These are phyloP conservation scores for Crithidia expoeki DNA, from an alignment of 208 protist genomes.

Conservation along the genomic window DNA sequence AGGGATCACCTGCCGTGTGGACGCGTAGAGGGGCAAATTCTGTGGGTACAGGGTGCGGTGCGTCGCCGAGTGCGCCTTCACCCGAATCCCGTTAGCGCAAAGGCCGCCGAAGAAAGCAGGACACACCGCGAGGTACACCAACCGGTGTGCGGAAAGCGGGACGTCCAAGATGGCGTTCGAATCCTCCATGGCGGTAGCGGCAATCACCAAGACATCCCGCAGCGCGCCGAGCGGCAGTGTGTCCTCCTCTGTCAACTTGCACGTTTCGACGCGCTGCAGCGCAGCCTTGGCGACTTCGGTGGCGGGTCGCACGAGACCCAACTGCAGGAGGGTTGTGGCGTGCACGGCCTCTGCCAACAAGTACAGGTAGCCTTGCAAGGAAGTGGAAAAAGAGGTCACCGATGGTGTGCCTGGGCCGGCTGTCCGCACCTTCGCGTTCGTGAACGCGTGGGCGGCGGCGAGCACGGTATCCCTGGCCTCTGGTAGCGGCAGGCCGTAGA, in stretches of 20 bases:
- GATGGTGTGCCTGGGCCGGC: not conserved
- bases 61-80: slow-evolving; percentile 30
- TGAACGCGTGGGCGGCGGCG: slow-evolving; percentile 21
- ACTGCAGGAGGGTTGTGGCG: slow-evolving; percentile 70
- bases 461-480: slow-evolving; percentile 44
- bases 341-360: slow-evolving; percentile 68
- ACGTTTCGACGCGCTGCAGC: slow-evolving; percentile 13
- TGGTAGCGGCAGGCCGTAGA: slow-evolving; percentile 64
- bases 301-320: slow-evolving; percentile 60
- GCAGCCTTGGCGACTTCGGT: slow-evolving; percentile 39
- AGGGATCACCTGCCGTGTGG: slow-evolving; percentile 62
- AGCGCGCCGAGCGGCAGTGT: slow-evolving; percentile 35
- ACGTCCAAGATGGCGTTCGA: slow-evolving; percentile 47
- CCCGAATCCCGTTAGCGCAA: slow-evolving; percentile 39
- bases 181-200: slow-evolving; percentile 71
- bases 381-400: not conserved
- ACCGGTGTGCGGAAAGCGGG: slow-evolving; percentile 50
- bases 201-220: slow-evolving; percentile 44
- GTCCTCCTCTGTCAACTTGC: slow-evolving; percentile 31
- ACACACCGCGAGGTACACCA: slow-evolving; percentile 64
- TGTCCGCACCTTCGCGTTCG: not conserved
- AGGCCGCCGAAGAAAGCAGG: slow-evolving; percentile 81
- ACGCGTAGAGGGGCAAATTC: slow-evolving; percentile 49
- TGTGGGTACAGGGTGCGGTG: slow-evolving; percentile 56
- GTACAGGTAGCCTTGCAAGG: slow-evolving; percentile 39